Percentiles rank a stretch among this genome's conserved stretches.
These are phyloP conservation scores for Rhodosporidiobolus odoratus DNA, from an alignment of 768 basidiomycete species.

Conservation along the genomic window DNA sequence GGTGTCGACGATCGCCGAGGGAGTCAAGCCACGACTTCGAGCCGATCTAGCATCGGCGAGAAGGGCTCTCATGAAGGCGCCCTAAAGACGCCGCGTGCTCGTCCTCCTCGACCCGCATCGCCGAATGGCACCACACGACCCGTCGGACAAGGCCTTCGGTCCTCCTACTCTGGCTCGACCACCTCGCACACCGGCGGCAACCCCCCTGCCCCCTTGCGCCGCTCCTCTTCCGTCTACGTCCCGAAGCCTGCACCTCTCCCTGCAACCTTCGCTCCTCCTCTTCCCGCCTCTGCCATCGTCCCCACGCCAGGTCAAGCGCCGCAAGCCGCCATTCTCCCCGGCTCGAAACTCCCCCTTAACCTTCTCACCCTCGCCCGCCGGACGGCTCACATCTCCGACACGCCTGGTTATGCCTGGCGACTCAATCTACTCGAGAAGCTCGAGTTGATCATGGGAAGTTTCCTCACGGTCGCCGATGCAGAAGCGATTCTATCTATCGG, in stretches of 20 bases:
- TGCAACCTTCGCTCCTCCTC: background rate
- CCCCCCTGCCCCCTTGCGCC: slow-evolving; percentile 6
- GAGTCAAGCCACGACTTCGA: slow-evolving; percentile 2
- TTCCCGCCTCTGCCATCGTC: background rate
- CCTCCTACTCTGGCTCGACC: background rate
- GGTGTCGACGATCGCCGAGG: slow-evolving; percentile 1
- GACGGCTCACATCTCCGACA: slow-evolving; percentile 25
- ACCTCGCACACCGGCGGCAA: background rate
- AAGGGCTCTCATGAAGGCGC: background rate
- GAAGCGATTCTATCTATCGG: slow-evolving; percentile 33
- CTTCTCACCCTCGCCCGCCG: slow-evolving; percentile 29
- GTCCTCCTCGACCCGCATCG: slow-evolving; percentile 3
- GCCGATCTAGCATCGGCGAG: background rate
- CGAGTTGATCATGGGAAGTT: slow-evolving; percentile 30
- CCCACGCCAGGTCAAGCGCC: background rate
- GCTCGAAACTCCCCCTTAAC: slow-evolving; percentile 14
- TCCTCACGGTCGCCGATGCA: slow-evolving; percentile 24
- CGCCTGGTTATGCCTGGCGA: slow-evolving; percentile 32
- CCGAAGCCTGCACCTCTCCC: background rate
- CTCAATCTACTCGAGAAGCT: slow-evolving; percentile 35
- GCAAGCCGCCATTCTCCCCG: slow-evolving; percentile 12
- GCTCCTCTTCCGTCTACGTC: slow-evolving; percentile 20
- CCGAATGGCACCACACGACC: background rate
- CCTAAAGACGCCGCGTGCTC: too few species aligned
- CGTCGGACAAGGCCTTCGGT: slow-evolving; percentile 2